Conservation (phyloP, 2,329 filamentous ascomycete genomes). For the Lachnellula occidentalis region DNA sequence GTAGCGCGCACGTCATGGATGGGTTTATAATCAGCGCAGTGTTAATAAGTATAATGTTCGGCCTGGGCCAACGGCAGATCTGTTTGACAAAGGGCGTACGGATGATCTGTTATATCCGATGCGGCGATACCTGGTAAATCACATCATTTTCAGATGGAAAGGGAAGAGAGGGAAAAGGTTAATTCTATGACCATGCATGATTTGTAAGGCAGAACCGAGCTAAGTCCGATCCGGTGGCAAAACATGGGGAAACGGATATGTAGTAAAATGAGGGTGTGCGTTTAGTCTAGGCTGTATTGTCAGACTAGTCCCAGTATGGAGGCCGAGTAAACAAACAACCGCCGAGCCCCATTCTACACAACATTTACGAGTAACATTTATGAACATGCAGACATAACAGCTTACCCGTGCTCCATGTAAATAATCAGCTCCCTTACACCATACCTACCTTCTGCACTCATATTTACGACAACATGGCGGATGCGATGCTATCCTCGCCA, state of each 20-base stretch:
- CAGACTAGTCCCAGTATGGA: neutral
- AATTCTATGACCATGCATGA: too few species aligned
- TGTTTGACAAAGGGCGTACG: neutral
- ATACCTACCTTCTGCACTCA: slow-evolving; percentile 3
- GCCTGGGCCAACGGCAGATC: neutral
- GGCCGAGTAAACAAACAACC: neutral
- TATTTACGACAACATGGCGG: slow-evolving; percentile 14
- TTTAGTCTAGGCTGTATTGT: neutral
- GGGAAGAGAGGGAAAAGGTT: neutral
- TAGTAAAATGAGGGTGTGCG: too few species aligned
- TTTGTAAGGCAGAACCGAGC: too few species aligned
- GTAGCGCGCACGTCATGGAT: slow-evolving; percentile 2
- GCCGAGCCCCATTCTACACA: neutral
- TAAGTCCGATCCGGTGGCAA: too few species aligned
- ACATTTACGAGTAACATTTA: neutral
- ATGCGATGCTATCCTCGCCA: slow-evolving; percentile 28
- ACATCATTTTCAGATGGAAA: neutral
- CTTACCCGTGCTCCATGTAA: neutral
- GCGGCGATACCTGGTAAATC: neutral
- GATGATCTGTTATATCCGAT: neutral
- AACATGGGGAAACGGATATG: too few species aligned
- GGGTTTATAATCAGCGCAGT: neutral
- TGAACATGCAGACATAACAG: neutral
- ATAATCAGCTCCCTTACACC: slow-evolving; percentile 1
- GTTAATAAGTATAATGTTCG: too few species aligned